Base-by-base conservation (phyloP, 805 yeast genomes). In the Candida manassasensis region DNA sequence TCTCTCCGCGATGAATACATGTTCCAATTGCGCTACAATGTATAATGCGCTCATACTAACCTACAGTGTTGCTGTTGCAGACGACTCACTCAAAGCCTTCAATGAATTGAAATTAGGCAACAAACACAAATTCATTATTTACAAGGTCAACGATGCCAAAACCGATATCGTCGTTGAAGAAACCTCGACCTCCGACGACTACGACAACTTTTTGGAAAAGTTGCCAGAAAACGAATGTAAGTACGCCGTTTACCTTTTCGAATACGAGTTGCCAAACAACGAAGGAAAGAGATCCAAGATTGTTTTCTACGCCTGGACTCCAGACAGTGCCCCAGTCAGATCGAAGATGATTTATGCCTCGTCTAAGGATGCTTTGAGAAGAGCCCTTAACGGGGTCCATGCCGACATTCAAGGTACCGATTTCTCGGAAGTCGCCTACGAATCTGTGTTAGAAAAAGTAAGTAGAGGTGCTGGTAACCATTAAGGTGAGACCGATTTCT, bases 391-490 rank as follows among this genome's bases (percentile, higher is more conserved):
- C 63, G 98, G 98, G 66, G 80, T 93, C 49, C 72, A 96, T 39
- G 65, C 95, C 50, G 98, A 93, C 59, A 75, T 93, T 57, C 98
- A 93, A 73, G 98, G 97, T 59, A 93, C 98, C 40, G 98, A 93
- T 67, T 89, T 81, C 69, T 81, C 94, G 44, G 98, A 93, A 75
- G 97, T 93, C 49, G 85, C 95, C 46, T 86, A 83, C 66, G 98
- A 90, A 61, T 74, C 89, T 48, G 93, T 93, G 41, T 76, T 89
- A 63, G 96, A 85, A 58, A 84, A 71, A 63, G 96, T 89, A 52
- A 77, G 87, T 61, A 81, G 80, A 65, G 89, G 85, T 57, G 84
- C 88, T 45, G 67, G 69, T 33, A 57, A 65, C 38, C 67, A 61
- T 50, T 61, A 57, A 18, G 7, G 10, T 7, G 7, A 19, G 22